Base-by-base conservation (phyloP, 1,284 basidiomycete species). In the Wolfiporia cocos region DNA sequence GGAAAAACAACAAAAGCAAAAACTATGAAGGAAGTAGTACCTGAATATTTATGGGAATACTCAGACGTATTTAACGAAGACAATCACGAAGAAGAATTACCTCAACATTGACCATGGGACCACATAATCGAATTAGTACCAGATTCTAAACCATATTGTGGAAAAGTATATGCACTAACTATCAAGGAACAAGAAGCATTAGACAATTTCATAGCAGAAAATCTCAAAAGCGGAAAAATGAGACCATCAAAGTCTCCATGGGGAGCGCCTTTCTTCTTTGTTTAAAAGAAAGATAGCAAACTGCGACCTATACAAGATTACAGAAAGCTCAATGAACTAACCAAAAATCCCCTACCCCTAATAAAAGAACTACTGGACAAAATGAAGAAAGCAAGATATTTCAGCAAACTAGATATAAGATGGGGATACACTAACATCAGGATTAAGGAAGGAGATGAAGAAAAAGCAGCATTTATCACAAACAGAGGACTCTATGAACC, bases 291-390 rank as follows among this genome's bases (percentile, higher is more conserved):
- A 54, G 0, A 7, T 34, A 0, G 23, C 12, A 1, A 26, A 54
- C 3, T 30, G 24, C 5, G 29, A 17, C 29, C 54, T 0, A 6
- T 32, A 0, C 24, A 18, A 1, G 30, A 56, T 3, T 30, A 30
- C 4, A 55, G 56, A 1, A 21, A 20, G 1, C 42, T 69, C 1
- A 49, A 49, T 20, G 29, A 42, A 14, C 32, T 33, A 17, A 49
- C 37, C 0, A 36, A 32, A n/a, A 47, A 44, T 24, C 48, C 42
- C 1, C n/a, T 47, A n/a, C 45, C 42, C 1, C 19, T 47, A 2
- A 43, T 47, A 2, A 15, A 28, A 2, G 38, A 46, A 7, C n/a
- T 43, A 10, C 12, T 51, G 4, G 28, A 46, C 26, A 15, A 20
- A 18, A 20, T 48, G 7, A 36, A 38, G 28, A 29, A 41, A 11